Evolutionary conservation across 2,329 filamentous ascomycete species (phyloP).

Genomic region (Aspergillus pseudoterreus): DNA sequence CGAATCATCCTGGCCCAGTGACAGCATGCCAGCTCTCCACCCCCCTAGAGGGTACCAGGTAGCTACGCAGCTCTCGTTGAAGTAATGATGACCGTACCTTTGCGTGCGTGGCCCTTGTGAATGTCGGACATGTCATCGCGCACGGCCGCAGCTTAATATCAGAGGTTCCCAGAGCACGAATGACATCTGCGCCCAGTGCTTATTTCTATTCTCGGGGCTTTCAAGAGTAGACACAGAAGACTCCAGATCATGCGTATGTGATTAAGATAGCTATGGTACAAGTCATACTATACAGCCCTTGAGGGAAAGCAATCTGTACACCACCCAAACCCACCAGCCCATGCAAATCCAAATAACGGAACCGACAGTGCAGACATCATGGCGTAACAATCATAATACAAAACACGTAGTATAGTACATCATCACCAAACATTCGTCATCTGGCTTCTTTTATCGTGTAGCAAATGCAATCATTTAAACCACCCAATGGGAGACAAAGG

Average conservation of each 20-base stretch:
- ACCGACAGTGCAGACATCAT: constrained; percentile 9
- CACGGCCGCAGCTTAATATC: too few relatives aligned
- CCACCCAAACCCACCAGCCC: constrained; percentile 4
- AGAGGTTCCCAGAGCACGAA: too few relatives aligned
- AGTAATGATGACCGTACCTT: too few relatives aligned
- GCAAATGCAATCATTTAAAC: constrained; percentile 2
- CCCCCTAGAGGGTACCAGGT: too few relatives aligned
- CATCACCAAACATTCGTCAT: constrained; percentile 13
- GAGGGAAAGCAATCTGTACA: constrained; percentile 12
- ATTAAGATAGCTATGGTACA: background rate
- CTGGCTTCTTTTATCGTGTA: constrained; percentile 9
- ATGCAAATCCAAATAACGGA: constrained; percentile 11
- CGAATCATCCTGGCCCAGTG: too few relatives aligned
- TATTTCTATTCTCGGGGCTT: too few relatives aligned
- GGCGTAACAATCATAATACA: constrained; percentile 11
- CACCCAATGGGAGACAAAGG: constrained; percentile 5
- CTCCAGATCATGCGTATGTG: background rate
- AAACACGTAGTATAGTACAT: constrained; percentile 17
- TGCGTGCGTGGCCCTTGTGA: too few relatives aligned
- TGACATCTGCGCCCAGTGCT: too few relatives aligned
- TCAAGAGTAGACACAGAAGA: too few relatives aligned
- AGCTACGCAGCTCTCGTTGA: too few relatives aligned
- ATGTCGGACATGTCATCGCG: too few relatives aligned
- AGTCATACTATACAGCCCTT: background rate
- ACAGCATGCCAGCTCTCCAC: too few relatives aligned